These are phyloP conservation scores for Cydonia oblonga DNA, from an alignment of 331 rosid genomes.

Conservation along the genomic window DNA sequence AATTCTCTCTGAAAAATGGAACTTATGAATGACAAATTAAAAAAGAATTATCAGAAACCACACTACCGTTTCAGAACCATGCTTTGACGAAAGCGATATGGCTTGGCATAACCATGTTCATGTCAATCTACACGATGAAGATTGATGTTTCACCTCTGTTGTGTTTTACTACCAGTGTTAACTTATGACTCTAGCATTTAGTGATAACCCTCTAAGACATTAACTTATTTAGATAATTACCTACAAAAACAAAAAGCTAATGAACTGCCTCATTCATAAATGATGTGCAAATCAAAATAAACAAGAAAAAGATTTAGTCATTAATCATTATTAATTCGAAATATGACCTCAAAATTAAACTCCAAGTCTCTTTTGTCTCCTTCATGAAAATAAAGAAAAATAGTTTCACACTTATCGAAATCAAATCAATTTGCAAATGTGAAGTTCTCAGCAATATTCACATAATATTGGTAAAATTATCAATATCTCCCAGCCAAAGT, in stretches of 20 bases:
- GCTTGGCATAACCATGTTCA: background rate
- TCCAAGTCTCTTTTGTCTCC: background rate
- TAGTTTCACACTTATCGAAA: too few species aligned
- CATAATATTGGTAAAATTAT: background rate
- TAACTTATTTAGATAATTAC: background rate
- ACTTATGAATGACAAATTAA: background rate
- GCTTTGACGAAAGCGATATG: background rate
- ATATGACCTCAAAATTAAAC: background rate
- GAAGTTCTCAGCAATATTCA: background rate
- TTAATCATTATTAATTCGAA: background rate
- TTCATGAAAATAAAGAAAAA: background rate
- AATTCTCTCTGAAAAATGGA: background rate
- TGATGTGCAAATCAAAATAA: background rate
- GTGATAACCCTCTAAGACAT: background rate
- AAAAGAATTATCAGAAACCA: background rate
- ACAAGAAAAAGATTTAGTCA: background rate
- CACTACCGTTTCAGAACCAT: background rate
- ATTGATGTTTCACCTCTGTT: too few species aligned
- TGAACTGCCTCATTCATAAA: background rate
- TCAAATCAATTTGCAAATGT: too few species aligned
- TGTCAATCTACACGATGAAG: too few species aligned
- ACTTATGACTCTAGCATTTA: background rate
- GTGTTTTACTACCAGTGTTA: background rate
- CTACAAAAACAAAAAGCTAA: background rate
- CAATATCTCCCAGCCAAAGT: background rate